Conservation (phyloP, 208 protist genomes). For the Wallacemonas sp. region DNA sequence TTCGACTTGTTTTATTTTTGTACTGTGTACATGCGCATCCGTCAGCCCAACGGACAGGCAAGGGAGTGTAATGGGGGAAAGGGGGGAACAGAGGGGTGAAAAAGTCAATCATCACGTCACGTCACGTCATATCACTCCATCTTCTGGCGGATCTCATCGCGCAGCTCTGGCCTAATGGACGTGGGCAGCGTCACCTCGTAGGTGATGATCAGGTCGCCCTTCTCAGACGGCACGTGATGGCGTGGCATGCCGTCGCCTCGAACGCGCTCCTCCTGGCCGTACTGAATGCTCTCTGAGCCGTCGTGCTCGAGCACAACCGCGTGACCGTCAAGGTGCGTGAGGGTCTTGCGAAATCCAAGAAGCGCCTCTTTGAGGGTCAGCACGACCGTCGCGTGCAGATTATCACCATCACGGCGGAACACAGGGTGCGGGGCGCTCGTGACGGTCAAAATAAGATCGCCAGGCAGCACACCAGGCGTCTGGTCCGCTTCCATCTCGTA, state of each 20-base stretch:
- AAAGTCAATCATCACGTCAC: neutral
- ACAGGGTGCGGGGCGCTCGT: constrained; percentile 33
- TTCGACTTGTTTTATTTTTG: constrained; percentile 1
- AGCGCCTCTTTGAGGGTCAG: constrained; percentile 80
- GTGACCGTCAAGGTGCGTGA: constrained; percentile 81
- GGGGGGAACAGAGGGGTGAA: constrained; percentile 1
- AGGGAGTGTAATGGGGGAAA: neutral
- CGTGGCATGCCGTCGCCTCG: constrained; percentile 83
- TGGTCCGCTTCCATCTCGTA: constrained; percentile 64
- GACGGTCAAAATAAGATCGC: constrained; percentile 58
- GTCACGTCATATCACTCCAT: constrained; percentile 10
- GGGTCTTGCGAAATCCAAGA: constrained; percentile 67
- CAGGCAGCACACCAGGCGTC: constrained; percentile 47
- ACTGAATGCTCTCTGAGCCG: constrained; percentile 39
- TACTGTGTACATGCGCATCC: neutral
- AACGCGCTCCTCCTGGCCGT: constrained; percentile 32
- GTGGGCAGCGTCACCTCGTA: constrained; percentile 64
- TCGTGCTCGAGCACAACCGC: constrained; percentile 30
- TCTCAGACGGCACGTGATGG: constrained; percentile 65
- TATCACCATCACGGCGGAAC: constrained; percentile 56
- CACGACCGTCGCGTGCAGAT: constrained; percentile 53
- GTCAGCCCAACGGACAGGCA: neutral
- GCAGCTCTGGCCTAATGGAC: constrained; percentile 25
- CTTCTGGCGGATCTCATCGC: constrained; percentile 22
- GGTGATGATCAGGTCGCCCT: constrained; percentile 65